Percentiles rank a stretch among this genome's conserved stretches.
These are phyloP conservation scores for Entonaema liquescens DNA, from an alignment of 495 filamentous ascomycete genomes.

Conservation along the genomic window DNA sequence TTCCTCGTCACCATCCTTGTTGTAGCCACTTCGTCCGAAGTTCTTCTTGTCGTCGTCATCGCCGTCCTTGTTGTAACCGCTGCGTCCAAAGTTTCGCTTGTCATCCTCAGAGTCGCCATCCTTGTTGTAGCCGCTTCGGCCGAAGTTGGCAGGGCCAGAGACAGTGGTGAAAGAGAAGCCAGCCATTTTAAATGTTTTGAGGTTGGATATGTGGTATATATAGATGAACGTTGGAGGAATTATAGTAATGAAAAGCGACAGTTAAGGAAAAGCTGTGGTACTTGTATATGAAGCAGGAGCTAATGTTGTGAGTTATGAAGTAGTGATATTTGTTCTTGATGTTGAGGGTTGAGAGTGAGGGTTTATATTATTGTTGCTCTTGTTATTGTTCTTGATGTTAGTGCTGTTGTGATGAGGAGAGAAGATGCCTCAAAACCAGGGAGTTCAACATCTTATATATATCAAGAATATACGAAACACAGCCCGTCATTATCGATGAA, in stretches of 20 bases:
- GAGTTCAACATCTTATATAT: conserved; percentile 47
- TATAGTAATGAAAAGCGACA: conserved; percentile 11
- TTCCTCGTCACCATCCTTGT: conserved; percentile 55
- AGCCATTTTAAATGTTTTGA: conserved; percentile 52
- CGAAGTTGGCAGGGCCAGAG: conserved; percentile 22
- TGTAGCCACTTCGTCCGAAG: conserved; percentile 60
- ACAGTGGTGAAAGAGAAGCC: conserved; percentile 45
- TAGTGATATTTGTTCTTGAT: conserved; percentile 12
- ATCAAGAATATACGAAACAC: conserved; percentile 6
- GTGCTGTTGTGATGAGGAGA: conserved; percentile 45
- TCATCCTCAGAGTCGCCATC: conserved; percentile 39
- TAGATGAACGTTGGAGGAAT: not conserved
- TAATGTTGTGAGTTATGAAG: not conserved
- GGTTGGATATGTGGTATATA: conserved; percentile 3
- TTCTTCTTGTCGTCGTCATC: conserved; percentile 47
- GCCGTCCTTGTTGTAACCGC: conserved; percentile 61
- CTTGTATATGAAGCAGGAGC: not conserved
- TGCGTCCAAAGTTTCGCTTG: conserved; percentile 59
- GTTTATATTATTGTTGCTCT: conserved; percentile 18
- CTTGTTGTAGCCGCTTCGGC: conserved; percentile 51
- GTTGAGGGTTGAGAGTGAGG: not conserved
- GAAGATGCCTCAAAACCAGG: conserved; percentile 39
- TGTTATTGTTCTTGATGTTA: conserved; percentile 32
- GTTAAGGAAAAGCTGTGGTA: not conserved
- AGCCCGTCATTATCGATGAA: conserved; percentile 13